These are phyloP conservation scores for Apiotrichum veenhuisii DNA, from an alignment of 1,284 basidiomycete species.

Conservation along the genomic window DNA sequence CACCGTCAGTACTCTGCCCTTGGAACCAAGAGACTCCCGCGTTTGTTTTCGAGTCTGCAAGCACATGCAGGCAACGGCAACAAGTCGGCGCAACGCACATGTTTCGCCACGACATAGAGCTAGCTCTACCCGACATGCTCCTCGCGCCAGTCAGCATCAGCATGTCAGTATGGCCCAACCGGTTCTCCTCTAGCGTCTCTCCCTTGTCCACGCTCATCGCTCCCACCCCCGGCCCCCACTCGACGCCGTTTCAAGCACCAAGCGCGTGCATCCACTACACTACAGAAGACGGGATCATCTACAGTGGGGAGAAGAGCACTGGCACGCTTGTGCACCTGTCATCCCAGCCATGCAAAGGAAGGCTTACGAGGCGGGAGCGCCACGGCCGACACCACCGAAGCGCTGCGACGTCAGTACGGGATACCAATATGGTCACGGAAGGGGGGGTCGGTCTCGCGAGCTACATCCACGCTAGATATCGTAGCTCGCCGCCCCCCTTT, in stretches of 20 bases:
- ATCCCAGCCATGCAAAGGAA: slow-evolving; percentile 16
- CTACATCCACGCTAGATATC: no score
- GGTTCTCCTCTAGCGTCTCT: background rate
- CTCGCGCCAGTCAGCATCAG: no score
- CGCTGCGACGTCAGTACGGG: slow-evolving; percentile 45
- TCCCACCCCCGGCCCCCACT: background rate
- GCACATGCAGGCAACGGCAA: no score
- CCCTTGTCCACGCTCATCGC: no score
- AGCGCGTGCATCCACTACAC: slow-evolving; percentile 3
- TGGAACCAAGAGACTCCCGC: no score
- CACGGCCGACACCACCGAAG: slow-evolving; percentile 82
- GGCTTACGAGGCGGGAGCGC: slow-evolving; percentile 63
- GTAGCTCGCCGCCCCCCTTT: no score
- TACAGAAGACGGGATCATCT: background rate
- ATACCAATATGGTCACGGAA: background rate
- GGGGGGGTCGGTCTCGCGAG: slow-evolving; percentile 7
- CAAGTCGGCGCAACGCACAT: no score
- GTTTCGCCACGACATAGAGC: no score
- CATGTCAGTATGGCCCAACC: no score
- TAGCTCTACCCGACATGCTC: no score
- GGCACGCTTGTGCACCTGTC: slow-evolving; percentile 24
- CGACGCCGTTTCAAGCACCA: slow-evolving; percentile 11
- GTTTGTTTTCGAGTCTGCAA: no score
- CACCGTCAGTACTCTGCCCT: no score
- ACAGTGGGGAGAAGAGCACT: background rate